phyloP scores from a whole-genome alignment of 1,284 basidiomycete genomes.

The Trametes polyzona region DNA sequence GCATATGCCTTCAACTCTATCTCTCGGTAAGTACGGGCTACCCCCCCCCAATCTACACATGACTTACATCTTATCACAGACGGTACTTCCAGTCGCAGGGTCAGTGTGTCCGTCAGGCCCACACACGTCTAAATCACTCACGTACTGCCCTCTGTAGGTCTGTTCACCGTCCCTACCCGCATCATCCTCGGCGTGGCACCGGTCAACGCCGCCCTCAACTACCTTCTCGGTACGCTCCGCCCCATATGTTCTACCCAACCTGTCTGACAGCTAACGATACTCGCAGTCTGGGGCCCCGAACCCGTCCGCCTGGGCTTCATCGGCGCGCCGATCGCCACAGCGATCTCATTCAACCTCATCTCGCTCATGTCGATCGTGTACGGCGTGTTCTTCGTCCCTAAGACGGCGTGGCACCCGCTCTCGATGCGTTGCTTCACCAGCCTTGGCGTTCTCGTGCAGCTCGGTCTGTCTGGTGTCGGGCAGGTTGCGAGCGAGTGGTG shows the following conservation, averaged over 20 bases:
- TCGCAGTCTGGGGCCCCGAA: slow-evolving; percentile 82
- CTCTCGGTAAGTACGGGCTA: slow-evolving; percentile 54
- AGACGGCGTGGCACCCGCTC: slow-evolving; percentile 86
- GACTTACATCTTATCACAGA: too few species aligned
- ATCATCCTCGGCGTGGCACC: slow-evolving; percentile 88
- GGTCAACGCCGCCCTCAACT: slow-evolving; percentile 85
- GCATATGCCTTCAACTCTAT: slow-evolving; percentile 83
- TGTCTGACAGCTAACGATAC: not conserved
- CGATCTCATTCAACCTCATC: slow-evolving; percentile 88
- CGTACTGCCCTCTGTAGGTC: slow-evolving; percentile 45
- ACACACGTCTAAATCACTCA: not conserved
- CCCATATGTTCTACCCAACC: not conserved
- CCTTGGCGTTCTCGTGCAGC: slow-evolving; percentile 71
- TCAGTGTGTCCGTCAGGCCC: slow-evolving; percentile 27
- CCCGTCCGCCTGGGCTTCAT: slow-evolving; percentile 85
- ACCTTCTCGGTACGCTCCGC: slow-evolving; percentile 63
- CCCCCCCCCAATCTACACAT: too few species aligned
- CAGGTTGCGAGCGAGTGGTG: slow-evolving; percentile 86
- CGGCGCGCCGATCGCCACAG: slow-evolving; percentile 91
- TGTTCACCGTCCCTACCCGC: slow-evolving; percentile 87
- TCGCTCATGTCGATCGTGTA: slow-evolving; percentile 73
- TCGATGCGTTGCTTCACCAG: slow-evolving; percentile 68
- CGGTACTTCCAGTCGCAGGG: slow-evolving; percentile 92
- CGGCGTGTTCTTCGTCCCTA: slow-evolving; percentile 73
- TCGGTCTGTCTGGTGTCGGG: slow-evolving; percentile 81